A percentile compares a stretch with the other conserved stretches of the same genome.
These are phyloP conservation scores for Kwoniella pini DNA, from an alignment of 768 basidiomycete species.

Conservation along the genomic window DNA sequence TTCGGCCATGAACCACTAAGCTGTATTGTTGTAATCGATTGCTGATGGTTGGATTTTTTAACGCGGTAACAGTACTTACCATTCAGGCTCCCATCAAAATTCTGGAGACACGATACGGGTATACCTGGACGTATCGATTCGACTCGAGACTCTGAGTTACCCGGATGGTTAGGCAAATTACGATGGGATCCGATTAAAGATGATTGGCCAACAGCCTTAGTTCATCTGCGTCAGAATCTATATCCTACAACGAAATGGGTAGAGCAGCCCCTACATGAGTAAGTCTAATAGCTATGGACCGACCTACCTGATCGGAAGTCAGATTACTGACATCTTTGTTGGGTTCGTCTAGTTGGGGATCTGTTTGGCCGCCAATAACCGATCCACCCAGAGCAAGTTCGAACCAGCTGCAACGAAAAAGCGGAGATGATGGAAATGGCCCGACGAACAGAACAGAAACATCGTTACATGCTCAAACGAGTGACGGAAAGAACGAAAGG, in stretches of 20 bases:
- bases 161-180: conserved; percentile 28
- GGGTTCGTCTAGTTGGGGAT: not conserved
- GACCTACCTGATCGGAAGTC: too few relatives aligned
- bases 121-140: not conserved
- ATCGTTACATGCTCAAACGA: not conserved
- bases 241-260: conserved; percentile 12
- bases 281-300: not conserved
- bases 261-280: conserved; percentile 11
- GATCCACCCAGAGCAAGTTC: not conserved
- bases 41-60: not conserved
- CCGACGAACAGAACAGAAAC: too few relatives aligned
- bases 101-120: conserved; percentile 7
- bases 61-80: conserved; percentile 18
- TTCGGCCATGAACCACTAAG: too few relatives aligned
- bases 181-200: conserved; percentile 37
- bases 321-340: too few relatives aligned
- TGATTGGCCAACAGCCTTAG: conserved; percentile 10
- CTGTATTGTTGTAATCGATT: not conserved
- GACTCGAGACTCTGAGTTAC: not conserved
- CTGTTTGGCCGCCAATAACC: not conserved
- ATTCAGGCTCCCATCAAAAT: conserved; percentile 23
- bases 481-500: not conserved
- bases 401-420: not conserved
- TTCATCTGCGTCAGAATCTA: conserved; percentile 1
- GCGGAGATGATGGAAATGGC: too few relatives aligned